Evolutionary conservation across 2,329 filamentous ascomycete genomes (phyloP), one percentile per base, ranked within the genome.

Genomic region (Colletotrichum somersetense): DNA sequence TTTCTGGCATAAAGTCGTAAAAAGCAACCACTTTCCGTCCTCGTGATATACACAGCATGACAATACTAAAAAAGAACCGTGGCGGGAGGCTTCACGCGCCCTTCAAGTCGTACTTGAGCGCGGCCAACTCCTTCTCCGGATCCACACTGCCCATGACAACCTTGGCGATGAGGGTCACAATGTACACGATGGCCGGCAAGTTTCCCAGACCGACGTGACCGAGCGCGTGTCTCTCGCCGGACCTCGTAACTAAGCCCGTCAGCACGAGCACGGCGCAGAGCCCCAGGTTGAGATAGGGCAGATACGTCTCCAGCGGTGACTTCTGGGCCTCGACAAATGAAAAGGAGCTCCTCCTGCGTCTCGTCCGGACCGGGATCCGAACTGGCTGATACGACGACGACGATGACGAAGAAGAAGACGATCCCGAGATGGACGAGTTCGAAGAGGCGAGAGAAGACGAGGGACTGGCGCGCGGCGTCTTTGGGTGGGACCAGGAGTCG

Each of bases 121-220:
- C 83, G 61, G 86, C 83, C 76, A 95, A 80, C 77, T 92, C 92
- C 73, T 84, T 82, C 77, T 89, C 90, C 6, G 93, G 88, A 81
- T 95, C 91, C 11, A 95, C 88, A 59, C 89, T 86, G 4, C 87
- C 86, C 87, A 95, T 91, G 77, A 92, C 85, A 63, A 88, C 81
- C 80, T 94, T 91, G 40, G 89, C 89, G 58, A 88, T 80, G 68
- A 94, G 76, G 7, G 91, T 85, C 26, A 92, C 84, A 0, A 75
- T 85, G 76, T 93, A 91, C 1, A 94, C 87, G 2, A 91, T 79
- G 0, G 81, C 84, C 0, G 90, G 89, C 62, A 91, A 75, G 66
- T 83, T 85, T 35, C 83, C 85, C 75, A 89, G 82, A 20, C 85
- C 83, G 76, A 81, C 77, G 77, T 82, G 83, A 18, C 80, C 78